Base-by-base conservation (phyloP, 805 yeast species). In the Suhomyces kilbournensis region DNA sequence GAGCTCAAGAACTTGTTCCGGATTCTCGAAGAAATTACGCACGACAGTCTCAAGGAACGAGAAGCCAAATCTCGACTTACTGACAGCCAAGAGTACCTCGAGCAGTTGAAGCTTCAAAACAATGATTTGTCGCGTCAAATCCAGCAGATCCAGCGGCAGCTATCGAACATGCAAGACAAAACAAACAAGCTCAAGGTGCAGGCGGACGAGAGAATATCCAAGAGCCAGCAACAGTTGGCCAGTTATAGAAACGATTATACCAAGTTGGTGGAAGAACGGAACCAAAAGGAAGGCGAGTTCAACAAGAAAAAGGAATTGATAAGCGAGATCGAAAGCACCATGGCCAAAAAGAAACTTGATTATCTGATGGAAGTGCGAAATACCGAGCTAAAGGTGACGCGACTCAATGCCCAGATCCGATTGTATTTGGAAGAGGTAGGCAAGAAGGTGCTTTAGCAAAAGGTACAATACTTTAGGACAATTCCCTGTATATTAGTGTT, bases 361-460 rank as follows among this genome's bases (percentile, higher is more conserved):
- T 80, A 78, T 54, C 82, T 82, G 48, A 62, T 61, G 23, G 90
- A 86, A 58, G 73, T 79, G 47, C 75, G 78, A 54, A 79, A 74
- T 35, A 74, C 84, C 7, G 81, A 79, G 52, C 63, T 73, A 48
- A 87, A 84, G 59, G 72, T 83, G 50, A 77, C 81, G 20, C 72
- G 77, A 53, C 71, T 86, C 51, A 81, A 81, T 52, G 72, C 81
- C 8, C 86, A 82, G 57, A 72, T 86, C 42, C 72, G 72, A 53
- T 65, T 75, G 50, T 86, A 86, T 58, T 60, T 83, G 48, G 66
- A 67, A 40, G 85, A 81, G 53, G 78, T 83, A 74, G 72, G 72
- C 38, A 77, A 72, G 57, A 71, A 55, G 62, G 50, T 68, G 47
- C 51, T 48, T 30, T 32, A 22, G 25, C 22, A 22, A 22, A 22